Evolutionary conservation across 1,284 basidiomycete species (phyloP).

Genomic region (Cryptococcus sp.): DNA sequence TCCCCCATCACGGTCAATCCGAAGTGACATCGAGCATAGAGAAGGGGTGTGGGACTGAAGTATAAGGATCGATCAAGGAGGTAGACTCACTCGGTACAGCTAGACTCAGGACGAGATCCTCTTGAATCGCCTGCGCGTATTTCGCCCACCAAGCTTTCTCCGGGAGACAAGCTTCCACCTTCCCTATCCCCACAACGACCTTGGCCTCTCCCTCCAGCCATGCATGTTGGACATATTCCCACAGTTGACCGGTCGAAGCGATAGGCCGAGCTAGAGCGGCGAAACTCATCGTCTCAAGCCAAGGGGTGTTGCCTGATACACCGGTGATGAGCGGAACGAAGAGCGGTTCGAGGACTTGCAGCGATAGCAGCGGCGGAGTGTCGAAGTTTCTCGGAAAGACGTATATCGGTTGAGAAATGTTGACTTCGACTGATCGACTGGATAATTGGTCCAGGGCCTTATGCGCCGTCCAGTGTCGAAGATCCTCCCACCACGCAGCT

Average conservation of each 20-base stretch:
- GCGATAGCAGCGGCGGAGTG: constrained; percentile 21
- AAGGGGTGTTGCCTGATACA: constrained; percentile 11
- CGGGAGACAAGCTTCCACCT: constrained; percentile 19
- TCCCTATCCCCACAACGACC: constrained; percentile 21
- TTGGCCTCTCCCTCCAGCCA: constrained; percentile 32
- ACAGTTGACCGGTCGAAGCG: constrained; percentile 31
- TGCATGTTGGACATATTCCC: constrained; percentile 30
- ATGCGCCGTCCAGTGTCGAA: constrained; percentile 26
- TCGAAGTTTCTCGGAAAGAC: constrained; percentile 15
- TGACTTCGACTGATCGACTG: constrained; percentile 14
- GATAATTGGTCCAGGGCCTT: constrained; percentile 14
- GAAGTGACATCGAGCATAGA: constrained; percentile 7
- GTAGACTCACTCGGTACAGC: constrained; percentile 32
- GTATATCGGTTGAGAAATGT: constrained; percentile 13
- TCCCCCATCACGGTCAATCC: not conserved
- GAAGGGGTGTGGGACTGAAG: constrained; percentile 23
- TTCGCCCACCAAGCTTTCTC: constrained; percentile 26
- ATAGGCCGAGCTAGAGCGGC: constrained; percentile 28
- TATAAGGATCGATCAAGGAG: not conserved
- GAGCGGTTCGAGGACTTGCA: constrained; percentile 19
- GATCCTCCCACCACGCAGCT: constrained; percentile 39
- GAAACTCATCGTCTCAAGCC: constrained; percentile 29
- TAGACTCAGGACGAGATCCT: constrained; percentile 27
- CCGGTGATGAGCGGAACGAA: constrained; percentile 5
- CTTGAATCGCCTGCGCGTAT: constrained; percentile 18